Conservation (phyloP, 1,139 yeast genomes). For the Blastobotrys petasosporus region DNA sequence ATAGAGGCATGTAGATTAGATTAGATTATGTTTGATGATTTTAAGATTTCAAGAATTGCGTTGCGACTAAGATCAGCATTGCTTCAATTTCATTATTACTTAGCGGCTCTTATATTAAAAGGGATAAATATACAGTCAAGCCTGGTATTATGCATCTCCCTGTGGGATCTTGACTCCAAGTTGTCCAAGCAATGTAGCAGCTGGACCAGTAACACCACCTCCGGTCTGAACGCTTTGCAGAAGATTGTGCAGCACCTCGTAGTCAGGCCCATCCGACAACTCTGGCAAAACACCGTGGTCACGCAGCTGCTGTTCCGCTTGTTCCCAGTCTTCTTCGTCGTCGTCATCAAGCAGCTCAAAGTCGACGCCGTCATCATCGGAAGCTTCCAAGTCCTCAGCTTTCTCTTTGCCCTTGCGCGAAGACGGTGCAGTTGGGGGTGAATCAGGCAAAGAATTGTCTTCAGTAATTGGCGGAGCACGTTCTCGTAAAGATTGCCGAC, state of each 20-base stretch:
- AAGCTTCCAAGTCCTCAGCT: neutral
- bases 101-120: too few relatives aligned
- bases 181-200: constrained; percentile 32
- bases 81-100: too few relatives aligned
- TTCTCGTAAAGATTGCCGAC: too few relatives aligned
- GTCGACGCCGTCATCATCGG: neutral
- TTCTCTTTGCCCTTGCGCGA: neutral
- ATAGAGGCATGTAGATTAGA: constrained; percentile 81
- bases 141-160: too few relatives aligned
- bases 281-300: constrained; percentile 20
- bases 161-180: constrained; percentile 18
- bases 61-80: too few relatives aligned
- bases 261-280: constrained; percentile 26
- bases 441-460: too few relatives aligned
- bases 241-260: constrained; percentile 25
- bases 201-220: constrained; percentile 37
- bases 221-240: constrained; percentile 28
- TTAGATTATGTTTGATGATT: too few relatives aligned
- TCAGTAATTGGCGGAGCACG: too few relatives aligned
- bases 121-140: too few relatives aligned
- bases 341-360: constrained; percentile 12
- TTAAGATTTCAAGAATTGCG: neutral
- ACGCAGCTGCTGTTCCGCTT: constrained; percentile 22
- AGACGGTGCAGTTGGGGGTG: neutral
- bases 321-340: constrained; percentile 22